These are phyloP conservation scores for Pleurotus cornucopiae DNA, from an alignment of 768 basidiomycete genomes.

Conservation along the genomic window DNA sequence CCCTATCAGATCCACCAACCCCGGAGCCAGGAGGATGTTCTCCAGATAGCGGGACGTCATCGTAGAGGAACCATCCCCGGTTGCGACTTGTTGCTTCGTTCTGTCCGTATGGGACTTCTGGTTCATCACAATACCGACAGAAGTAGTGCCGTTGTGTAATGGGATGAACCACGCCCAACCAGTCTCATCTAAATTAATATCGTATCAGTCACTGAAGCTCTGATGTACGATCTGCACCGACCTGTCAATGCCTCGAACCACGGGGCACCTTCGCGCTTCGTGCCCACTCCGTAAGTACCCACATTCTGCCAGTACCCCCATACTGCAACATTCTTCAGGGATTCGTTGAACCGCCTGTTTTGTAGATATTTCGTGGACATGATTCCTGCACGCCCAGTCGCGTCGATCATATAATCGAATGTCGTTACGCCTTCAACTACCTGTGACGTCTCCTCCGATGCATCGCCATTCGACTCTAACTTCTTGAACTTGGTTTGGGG, in stretches of 20 bases:
- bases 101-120: slow-evolving; percentile 29
- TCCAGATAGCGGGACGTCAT: slow-evolving; percentile 38
- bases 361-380: slow-evolving; percentile 56
- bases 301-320: slow-evolving; percentile 67
- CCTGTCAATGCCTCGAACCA: slow-evolving; percentile 56
- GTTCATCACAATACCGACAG: slow-evolving; percentile 47
- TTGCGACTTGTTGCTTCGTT: slow-evolving; percentile 18
- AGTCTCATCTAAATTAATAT: slow-evolving; percentile 34
- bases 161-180: slow-evolving; percentile 61
- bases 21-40: slow-evolving; percentile 44
- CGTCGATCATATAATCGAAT: slow-evolving; percentile 63
- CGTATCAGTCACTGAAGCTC: background rate
- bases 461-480: background rate
- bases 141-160: slow-evolving; percentile 43
- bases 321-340: slow-evolving; percentile 53
- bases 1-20: slow-evolving; percentile 37
- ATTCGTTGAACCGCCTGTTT: slow-evolving; percentile 48
- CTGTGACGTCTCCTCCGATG: background rate
- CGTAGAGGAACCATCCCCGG: slow-evolving; percentile 19
- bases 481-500: background rate
- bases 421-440: slow-evolving; percentile 30
- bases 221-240: slow-evolving; percentile 14
- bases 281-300: slow-evolving; percentile 37
- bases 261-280: slow-evolving; percentile 38
- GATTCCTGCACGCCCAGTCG: slow-evolving; percentile 55